Conservation (phyloP, 352 stramenopile genomes). For the Ophiocytium majus region DNA sequence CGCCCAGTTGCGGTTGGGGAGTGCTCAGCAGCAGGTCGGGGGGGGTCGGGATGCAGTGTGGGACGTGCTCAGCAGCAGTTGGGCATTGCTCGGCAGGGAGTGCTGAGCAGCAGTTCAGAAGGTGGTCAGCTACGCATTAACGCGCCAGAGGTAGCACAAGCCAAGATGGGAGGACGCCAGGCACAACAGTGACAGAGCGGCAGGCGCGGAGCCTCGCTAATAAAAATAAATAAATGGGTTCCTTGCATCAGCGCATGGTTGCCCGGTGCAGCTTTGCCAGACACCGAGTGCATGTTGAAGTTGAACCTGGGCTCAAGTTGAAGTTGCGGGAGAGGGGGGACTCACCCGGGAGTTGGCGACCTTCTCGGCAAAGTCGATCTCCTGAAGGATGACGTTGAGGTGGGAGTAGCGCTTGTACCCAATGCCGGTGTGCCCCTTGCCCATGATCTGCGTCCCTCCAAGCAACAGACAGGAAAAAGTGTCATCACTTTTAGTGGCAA, state of each 20-base stretch:
- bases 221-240: neutral
- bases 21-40: neutral
- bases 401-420: constrained; percentile 30
- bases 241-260: neutral
- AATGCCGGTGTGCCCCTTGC: constrained; percentile 36
- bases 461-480: neutral
- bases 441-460: constrained; percentile 31
- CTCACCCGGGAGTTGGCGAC: neutral
- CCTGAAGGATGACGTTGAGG: constrained; percentile 38
- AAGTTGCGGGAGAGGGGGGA: no score
- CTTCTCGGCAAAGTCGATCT: constrained; percentile 45
- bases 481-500: neutral
- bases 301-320: no score
- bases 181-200: neutral
- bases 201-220: neutral
- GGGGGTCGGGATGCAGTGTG: no score
- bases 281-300: no score
- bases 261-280: neutral
- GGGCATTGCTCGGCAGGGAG: no score
- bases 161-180: neutral
- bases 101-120: no score
- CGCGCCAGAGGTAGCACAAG: no score
- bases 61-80: no score
- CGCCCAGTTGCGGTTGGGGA: no score
- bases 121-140: no score